Evolutionary conservation across 208 protist genomes (phyloP).

Genomic region (Trypanosoma scelopori): DNA sequence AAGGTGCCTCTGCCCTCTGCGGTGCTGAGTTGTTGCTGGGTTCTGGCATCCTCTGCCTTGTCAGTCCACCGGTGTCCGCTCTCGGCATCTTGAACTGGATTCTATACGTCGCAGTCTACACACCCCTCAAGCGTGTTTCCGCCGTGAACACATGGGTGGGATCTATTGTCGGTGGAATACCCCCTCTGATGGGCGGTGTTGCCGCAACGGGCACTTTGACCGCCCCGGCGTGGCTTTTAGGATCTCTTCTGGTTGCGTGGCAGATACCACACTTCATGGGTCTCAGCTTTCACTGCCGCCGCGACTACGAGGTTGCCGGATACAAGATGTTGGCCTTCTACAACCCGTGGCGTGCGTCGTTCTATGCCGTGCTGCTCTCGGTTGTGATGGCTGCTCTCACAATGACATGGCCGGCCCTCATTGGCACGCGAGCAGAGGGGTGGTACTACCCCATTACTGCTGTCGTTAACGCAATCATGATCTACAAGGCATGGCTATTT

Average conservation of each 20-base stretch:
- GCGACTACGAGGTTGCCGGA: slow-evolving; percentile 88
- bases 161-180: slow-evolving; percentile 90
- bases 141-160: slow-evolving; percentile 91
- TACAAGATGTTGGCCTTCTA: slow-evolving; percentile 92
- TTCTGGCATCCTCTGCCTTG: slow-evolving; percentile 63
- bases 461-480: slow-evolving; percentile 68
- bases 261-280: slow-evolving; percentile 93
- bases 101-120: slow-evolving; percentile 89
- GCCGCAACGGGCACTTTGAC: slow-evolving; percentile 54
- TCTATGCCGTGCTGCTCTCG: slow-evolving; percentile 80
- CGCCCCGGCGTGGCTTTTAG: slow-evolving; percentile 67
- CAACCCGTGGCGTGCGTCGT: slow-evolving; percentile 83
- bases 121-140: slow-evolving; percentile 85
- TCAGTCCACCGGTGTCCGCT: slow-evolving; percentile 54
- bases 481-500: slow-evolving; percentile 86
- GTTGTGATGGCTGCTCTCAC: slow-evolving; percentile 68
- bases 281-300: slow-evolving; percentile 85
- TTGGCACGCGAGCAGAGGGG: slow-evolving; percentile 55
- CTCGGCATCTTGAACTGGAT: slow-evolving; percentile 82
- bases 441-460: slow-evolving; percentile 76
- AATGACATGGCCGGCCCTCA: slow-evolving; percentile 42
- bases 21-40: slow-evolving; percentile 59
- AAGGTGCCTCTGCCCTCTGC: slow-evolving; percentile 39
- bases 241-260: slow-evolving; percentile 81
- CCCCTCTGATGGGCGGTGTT: slow-evolving; percentile 87